Base-by-base conservation (phyloP, 192 early-diverging fungal species). In the Rhizophagus sp. region DNA sequence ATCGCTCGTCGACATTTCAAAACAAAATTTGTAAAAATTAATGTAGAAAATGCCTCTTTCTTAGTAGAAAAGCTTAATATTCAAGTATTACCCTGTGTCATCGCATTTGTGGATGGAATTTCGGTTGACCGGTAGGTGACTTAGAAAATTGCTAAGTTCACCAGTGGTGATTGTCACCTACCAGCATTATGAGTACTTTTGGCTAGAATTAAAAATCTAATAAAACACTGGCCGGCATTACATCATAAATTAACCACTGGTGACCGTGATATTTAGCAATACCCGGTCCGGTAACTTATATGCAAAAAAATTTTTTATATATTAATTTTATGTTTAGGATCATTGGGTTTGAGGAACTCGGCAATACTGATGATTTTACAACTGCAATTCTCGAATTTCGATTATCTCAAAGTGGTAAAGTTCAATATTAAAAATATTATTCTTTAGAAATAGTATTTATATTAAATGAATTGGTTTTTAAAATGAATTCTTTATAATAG, bases 331-430 rank as follows among this genome's bases (percentile, higher is more conserved):
- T 44, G n/a, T 47, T 34, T 71, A 94, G 95, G 25, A 72, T 97
- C 34, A 81, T 97, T 78, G 98, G 98, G 0, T 99, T 99, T 88
- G 98, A 99, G 34, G 97, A 94, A 22, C 85, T 99, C 17, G 96
- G 96, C 25, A 95, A 94, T 79, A 90, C 85, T 10, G 98, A 99
- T 82, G 84, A 87, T 70, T 98, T 99, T 68, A 84, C 89, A 36
- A 97, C 96, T 2, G 83, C 90, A 22, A 73, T 86, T 34, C 85
- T 99, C 2, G 97, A 98, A 81, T 83, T 86, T 49, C 87, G 95
- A n/a, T 57, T 78, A 67, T 78, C 76, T 49, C 22, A 64, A 64
- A 66, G 76, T 66, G 64, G 76, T 78, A 76, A 52, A 27, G 15
- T 52, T 1, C 50, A 17, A n/a, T n/a, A n/a, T n/a, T n/a, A n/a